Base-by-base conservation (phyloP, 192 early-diverging fungal genomes). In the Dissophora globulifera region DNA sequence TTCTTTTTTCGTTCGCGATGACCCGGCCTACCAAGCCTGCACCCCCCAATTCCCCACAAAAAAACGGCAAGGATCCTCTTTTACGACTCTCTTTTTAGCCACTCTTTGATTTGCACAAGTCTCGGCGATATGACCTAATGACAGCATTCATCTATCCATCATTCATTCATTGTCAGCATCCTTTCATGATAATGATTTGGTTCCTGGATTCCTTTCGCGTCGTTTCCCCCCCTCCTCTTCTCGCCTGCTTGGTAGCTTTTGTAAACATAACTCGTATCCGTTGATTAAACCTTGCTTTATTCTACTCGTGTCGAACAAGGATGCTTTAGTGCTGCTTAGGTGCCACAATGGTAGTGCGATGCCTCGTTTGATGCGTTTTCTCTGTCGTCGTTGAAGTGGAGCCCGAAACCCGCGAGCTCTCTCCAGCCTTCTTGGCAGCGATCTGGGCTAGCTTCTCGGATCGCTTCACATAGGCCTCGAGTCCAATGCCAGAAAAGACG, bases 401-500 rank as follows among this genome's bases (percentile, higher is more conserved):
- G 43, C 43, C n/a, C 43, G 17, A 45, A n/a, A 45, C 17, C 43
- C n/a, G 43, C 12, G 43, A 45, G 43, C 43, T 45, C 43, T n/a
- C n/a, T n/a, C n/a, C n/a, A n/a, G n/a, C n/a, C n/a, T 51, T 26
- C 25, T 40, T 51, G 43, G 45, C 30, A 22, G 61, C 60, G 27
- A 69, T 65, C 62, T 76, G 63, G 32, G 38, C 51, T 30, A 78
- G 35, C 58, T 84, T 89, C 46, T 84, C 79, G 2, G 59, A 27
- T 23, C 87, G 86, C 76, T 92, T 92, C 59, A 87, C 86, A 67
- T 88, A 92, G 0, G 90, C 89, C 64, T 94, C 93, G 16, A 94
- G 81, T 30, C 89, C 87, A 59, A 94, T 91, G 16, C 95, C 96
- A 6, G 82, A 63, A 84, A 99, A 99, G 26, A 99, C 98, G 11